phyloP scores from a whole-genome alignment of 805 yeast genomes.

The Metschnikowia peoriensis region DNA sequence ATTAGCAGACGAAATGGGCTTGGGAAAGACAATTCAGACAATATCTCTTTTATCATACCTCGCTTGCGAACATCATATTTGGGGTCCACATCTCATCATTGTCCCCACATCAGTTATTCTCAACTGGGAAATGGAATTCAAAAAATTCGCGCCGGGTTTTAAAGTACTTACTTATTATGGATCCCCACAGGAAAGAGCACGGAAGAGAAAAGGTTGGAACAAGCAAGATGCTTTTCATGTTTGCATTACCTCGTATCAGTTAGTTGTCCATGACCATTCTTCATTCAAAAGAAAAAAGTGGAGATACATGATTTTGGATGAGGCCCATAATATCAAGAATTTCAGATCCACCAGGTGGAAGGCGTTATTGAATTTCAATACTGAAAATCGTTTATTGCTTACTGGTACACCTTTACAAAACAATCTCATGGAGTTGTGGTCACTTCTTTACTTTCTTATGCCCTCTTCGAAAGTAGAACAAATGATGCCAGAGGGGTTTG shows the following conservation, averaged over 20 bases:
- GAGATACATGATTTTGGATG: constrained; percentile 96
- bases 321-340: constrained; percentile 96
- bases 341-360: constrained; percentile 97
- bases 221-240: constrained; percentile 94
- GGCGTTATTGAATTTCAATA: constrained; percentile 88
- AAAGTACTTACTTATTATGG: constrained; percentile 95
- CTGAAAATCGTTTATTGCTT: constrained; percentile 78
- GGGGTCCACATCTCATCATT: constrained; percentile 98
- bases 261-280: constrained; percentile 96
- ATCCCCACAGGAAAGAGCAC: constrained; percentile 93
- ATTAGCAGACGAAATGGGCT: constrained; percentile 98
- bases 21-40: constrained; percentile 96
- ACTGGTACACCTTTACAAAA: constrained; percentile 98
- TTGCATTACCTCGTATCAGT: constrained; percentile 93
- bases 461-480: constrained; percentile 75
- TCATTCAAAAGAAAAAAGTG: constrained; percentile 89
- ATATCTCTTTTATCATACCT: constrained; percentile 80
- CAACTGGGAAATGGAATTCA: constrained; percentile 99
- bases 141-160: constrained; percentile 96
- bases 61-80: constrained; percentile 88
- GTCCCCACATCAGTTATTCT: constrained; percentile 97
- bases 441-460: constrained; percentile 90
- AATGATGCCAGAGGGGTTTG: constrained; percentile 92
- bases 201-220: constrained; percentile 96
- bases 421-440: constrained; percentile 94